A percentile compares a stretch with the other conserved stretches of the same genome.
Evolutionary conservation across 495 filamentous ascomycete genomes (phyloP).

Genomic region (Mytilinidion resinicola): DNA sequence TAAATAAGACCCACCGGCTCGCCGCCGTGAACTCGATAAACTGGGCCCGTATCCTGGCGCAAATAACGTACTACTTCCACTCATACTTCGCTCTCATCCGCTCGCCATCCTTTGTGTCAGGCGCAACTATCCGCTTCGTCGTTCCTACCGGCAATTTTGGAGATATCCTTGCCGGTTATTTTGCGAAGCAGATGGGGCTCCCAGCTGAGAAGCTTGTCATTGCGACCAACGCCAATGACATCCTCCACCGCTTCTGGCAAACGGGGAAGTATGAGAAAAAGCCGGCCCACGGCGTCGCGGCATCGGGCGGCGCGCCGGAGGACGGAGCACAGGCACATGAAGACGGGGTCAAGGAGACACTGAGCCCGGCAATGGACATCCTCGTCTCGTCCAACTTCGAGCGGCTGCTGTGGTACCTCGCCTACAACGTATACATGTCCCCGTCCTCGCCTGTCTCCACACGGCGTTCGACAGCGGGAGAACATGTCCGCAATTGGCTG

Average conservation of each 20-base stretch:
- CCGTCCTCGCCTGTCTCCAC: constrained; percentile 30
- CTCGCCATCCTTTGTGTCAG: constrained; percentile 43
- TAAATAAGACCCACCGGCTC: constrained; percentile 67
- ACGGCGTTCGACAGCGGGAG: constrained; percentile 45
- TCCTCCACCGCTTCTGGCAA: constrained; percentile 72
- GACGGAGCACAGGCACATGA: constrained; percentile 62
- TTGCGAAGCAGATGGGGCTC: constrained; percentile 84
- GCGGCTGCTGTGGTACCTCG: constrained; percentile 88
- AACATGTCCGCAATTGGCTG: constrained; percentile 66
- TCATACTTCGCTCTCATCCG: constrained; percentile 74
- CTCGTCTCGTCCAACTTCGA: constrained; percentile 94
- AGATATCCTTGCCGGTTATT: constrained; percentile 90
- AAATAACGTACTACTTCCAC: constrained; percentile 89
- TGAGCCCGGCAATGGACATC: constrained; percentile 94
- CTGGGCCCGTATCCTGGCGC: constrained; percentile 83
- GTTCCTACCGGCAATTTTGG: constrained; percentile 94
- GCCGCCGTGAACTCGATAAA: constrained; percentile 90
- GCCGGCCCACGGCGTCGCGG: constrained; percentile 46
- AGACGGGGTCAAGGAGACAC: constrained; percentile 74
- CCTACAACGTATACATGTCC: constrained; percentile 51
- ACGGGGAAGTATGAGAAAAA: constrained; percentile 77
- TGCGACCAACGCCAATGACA: constrained; percentile 91
- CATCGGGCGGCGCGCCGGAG: constrained; percentile 49
- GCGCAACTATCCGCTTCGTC: constrained; percentile 64
- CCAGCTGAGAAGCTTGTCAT: constrained; percentile 77